Percentiles rank a stretch among this genome's conserved stretches.
phyloP scores from a whole-genome alignment of 768 basidiomycete species.

The Amanita inopinata region DNA sequence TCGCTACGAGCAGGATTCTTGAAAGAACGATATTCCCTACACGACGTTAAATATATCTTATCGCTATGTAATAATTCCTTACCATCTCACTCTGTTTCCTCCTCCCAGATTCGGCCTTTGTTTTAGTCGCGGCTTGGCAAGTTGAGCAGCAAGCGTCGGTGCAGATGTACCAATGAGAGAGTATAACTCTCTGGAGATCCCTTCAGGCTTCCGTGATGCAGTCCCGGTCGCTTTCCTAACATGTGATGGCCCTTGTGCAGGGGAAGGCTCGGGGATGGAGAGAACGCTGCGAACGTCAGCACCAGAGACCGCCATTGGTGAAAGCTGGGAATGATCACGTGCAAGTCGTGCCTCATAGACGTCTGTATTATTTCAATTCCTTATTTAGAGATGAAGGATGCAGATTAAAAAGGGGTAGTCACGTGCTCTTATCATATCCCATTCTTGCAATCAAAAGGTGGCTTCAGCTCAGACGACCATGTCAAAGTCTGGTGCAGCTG shows the following conservation, averaged over 20 bases:
- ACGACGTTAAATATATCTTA: background rate
- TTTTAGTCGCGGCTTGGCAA: slow-evolving; percentile 76
- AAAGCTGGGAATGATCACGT: too few species aligned
- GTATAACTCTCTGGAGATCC: slow-evolving; percentile 89
- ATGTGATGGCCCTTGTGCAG: slow-evolving; percentile 35
- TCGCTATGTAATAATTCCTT: slow-evolving; percentile 2
- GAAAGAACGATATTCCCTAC: slow-evolving; percentile 74
- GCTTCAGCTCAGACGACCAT: too few species aligned
- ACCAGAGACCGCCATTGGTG: slow-evolving; percentile 62
- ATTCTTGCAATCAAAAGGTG: too few species aligned
- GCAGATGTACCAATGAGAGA: slow-evolving; percentile 91
- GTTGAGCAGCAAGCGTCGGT: slow-evolving; percentile 72
- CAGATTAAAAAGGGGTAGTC: too few species aligned
- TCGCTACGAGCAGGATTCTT: slow-evolving; percentile 64
- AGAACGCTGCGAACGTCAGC: slow-evolving; percentile 82
- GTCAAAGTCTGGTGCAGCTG: too few species aligned
- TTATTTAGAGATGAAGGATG: too few species aligned
- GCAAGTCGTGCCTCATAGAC: too few species aligned
- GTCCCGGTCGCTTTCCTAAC: slow-evolving; percentile 33
- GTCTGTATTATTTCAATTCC: too few species aligned
- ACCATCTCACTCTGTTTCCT: slow-evolving; percentile 67
- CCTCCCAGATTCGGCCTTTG: slow-evolving; percentile 73
- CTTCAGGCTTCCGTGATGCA: slow-evolving; percentile 64
- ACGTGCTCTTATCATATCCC: too few species aligned
- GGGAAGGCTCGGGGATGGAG: slow-evolving; percentile 41